Conservation (phyloP, 1,139 yeast species). For the Torulaspora globosa region DNA sequence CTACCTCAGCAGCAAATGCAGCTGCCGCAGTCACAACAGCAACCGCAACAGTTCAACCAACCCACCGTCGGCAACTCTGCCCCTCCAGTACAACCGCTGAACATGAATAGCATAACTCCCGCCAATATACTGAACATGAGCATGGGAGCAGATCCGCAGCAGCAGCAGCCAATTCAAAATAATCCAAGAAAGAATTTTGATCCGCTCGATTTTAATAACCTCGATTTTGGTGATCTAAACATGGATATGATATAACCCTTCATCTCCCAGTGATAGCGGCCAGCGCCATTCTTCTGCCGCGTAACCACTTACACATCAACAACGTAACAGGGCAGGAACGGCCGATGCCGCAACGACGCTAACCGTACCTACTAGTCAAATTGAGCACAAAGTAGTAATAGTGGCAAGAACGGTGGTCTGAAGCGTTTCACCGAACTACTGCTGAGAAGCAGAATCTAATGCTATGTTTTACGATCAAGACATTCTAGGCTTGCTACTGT, state of each 20-base stretch:
- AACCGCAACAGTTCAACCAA: conserved; percentile 11
- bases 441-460: no score
- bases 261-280: background rate
- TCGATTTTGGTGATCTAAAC: conserved; percentile 31
- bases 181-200: conserved; percentile 30
- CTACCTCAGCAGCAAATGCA: conserved; percentile 13
- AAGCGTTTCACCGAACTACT: no score
- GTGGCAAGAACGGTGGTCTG: no score
- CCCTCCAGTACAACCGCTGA: conserved; percentile 15
- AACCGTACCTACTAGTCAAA: no score
- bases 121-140: conserved; percentile 35
- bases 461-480: background rate
- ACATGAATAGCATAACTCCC: conserved; percentile 30
- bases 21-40: conserved; percentile 8
- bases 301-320: no score
- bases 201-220: conserved; percentile 27
- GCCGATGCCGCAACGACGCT: no score
- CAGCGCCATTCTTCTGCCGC: no score
- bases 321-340: no score
- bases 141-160: conserved; percentile 17
- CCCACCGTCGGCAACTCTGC: conserved; percentile 12
- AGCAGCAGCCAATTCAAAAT: conserved; percentile 7
- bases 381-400: no score
- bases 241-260: conserved; percentile 31
- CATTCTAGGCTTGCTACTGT: background rate